phyloP scores from a whole-genome alignment of 2,329 filamentous ascomycete genomes.

The Pyrenochaeta sp. region DNA sequence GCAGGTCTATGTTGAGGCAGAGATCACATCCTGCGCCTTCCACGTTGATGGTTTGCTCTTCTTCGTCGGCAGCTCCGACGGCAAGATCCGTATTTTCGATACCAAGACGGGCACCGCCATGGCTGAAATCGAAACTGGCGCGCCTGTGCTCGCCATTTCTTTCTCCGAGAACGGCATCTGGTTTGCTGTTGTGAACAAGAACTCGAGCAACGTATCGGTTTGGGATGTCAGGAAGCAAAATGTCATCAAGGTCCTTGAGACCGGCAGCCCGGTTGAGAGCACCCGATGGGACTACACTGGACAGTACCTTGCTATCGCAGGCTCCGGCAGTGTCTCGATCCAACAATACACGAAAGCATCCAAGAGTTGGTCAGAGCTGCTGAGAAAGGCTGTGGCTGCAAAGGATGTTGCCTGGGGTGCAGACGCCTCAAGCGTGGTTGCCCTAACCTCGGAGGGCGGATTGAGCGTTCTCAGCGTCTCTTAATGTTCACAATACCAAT shows the following conservation, averaged over 20 bases:
- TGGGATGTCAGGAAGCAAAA: slow-evolving; percentile 92
- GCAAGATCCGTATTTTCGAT: slow-evolving; percentile 88
- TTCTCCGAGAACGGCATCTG: slow-evolving; percentile 98
- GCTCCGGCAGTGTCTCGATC: slow-evolving; percentile 80
- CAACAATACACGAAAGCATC: slow-evolving; percentile 87
- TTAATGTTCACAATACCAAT: slow-evolving; percentile 6
- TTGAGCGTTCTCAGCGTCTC: slow-evolving; percentile 70
- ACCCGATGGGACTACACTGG: slow-evolving; percentile 94
- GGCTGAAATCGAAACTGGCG: slow-evolving; percentile 71
- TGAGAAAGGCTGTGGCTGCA: slow-evolving; percentile 77
- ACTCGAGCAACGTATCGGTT: slow-evolving; percentile 79
- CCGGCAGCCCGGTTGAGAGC: slow-evolving; percentile 76
- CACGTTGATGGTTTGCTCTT: slow-evolving; percentile 97
- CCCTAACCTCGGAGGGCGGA: slow-evolving; percentile 76
- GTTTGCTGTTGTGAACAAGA: slow-evolving; percentile 83
- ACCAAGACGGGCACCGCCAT: slow-evolving; percentile 79
- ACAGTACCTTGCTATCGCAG: slow-evolving; percentile 86
- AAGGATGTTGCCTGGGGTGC: slow-evolving; percentile 80
- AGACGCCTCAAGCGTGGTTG: slow-evolving; percentile 75
- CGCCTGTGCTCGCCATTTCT: slow-evolving; percentile 75
- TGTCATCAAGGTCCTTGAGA: slow-evolving; percentile 83
- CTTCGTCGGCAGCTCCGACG: slow-evolving; percentile 79
- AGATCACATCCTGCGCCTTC: slow-evolving; percentile 80
- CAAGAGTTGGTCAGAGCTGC: slow-evolving; percentile 88
- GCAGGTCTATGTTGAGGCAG: slow-evolving; percentile 81